These are phyloP conservation scores for Paracoccidioides lutzii DNA, from an alignment of 2,329 filamentous ascomycete genomes.

Conservation along the genomic window DNA sequence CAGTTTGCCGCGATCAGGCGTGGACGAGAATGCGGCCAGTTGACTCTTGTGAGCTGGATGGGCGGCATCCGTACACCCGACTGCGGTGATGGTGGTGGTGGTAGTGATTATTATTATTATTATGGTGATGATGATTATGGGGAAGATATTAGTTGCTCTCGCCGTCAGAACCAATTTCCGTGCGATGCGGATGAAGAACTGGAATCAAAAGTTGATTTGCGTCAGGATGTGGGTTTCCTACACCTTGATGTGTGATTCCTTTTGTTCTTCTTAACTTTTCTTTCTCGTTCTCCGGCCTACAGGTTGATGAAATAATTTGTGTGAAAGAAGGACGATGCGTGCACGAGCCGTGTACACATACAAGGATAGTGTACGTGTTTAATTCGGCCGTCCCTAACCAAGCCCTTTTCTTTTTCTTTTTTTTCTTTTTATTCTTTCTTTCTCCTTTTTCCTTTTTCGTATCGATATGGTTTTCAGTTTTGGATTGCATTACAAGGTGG, in stretches of 20 bases:
- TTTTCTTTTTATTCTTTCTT: too few relatives aligned
- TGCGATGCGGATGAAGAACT: constrained; percentile 42
- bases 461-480: too few relatives aligned
- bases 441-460: too few relatives aligned
- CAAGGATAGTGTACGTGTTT: too few relatives aligned
- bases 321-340: too few relatives aligned
- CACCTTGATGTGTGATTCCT: neutral
- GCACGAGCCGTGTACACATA: too few relatives aligned
- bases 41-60: neutral
- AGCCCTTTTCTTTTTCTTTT: too few relatives aligned
- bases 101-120: constrained; percentile 29
- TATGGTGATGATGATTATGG: constrained; percentile 26
- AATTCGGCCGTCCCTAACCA: too few relatives aligned
- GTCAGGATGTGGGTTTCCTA: constrained; percentile 34
- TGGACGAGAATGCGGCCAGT: constrained; percentile 15
- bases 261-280: neutral
- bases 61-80: constrained; percentile 9
- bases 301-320: too few relatives aligned
- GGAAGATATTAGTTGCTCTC: constrained; percentile 43
- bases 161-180: constrained; percentile 52
- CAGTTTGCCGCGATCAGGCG: constrained; percentile 26
- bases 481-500: too few relatives aligned
- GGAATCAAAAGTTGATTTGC: constrained; percentile 48
- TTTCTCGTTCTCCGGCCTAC: neutral
- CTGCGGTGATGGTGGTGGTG: constrained; percentile 18